Base-by-base conservation (phyloP, 768 basidiomycete species). In the Podaxis sp. region DNA sequence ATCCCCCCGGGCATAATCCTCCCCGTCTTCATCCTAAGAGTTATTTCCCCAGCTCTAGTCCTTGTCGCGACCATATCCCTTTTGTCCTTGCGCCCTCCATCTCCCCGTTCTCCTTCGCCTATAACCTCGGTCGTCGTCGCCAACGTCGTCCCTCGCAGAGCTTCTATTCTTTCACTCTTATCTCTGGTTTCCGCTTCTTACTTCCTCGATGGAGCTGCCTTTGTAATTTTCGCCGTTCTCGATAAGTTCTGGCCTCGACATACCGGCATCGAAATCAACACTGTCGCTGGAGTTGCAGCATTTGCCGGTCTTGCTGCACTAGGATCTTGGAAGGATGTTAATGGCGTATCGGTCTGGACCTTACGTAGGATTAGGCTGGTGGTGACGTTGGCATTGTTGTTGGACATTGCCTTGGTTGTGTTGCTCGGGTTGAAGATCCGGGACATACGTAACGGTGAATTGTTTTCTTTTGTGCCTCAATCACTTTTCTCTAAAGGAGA, bases 81-180 rank as follows among this genome's bases (percentile, higher is more conserved):
- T 47, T 65, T 89, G 63, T 76, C 80, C 55, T 73, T 79, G 47
- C 81, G 78, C 66, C 79, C 83, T 49, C 71, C 77, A 7, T 70
- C 76, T 6, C 82, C 82, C 7, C 74, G 77, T 19, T 84, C 77
- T 22, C 76, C 82, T 37, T 89, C 87, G 47, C 85, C 85, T 66
- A 93, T 94, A 70, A 91, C 86, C 41, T 76, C 88, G 57, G 91
- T 94, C 72, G 85, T 93, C 74, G 85, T 93, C 70, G 82, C 87
- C 59, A 83, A 81, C 61, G 79, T 82, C 63, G 79, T 87, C 57
- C 94, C 94, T 46, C 88, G 95, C 70, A 85, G 90, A 63, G 82
- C 82, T 46, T 74, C 87, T 63, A 94, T 98, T 71, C 80, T 95
- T 52, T 72, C 81, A 47, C 77, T 93, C 64, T 80, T 96, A 52